Evolutionary conservation across 2,329 filamentous ascomycete species (phyloP).

Genomic region (Nemania abortiva): DNA sequence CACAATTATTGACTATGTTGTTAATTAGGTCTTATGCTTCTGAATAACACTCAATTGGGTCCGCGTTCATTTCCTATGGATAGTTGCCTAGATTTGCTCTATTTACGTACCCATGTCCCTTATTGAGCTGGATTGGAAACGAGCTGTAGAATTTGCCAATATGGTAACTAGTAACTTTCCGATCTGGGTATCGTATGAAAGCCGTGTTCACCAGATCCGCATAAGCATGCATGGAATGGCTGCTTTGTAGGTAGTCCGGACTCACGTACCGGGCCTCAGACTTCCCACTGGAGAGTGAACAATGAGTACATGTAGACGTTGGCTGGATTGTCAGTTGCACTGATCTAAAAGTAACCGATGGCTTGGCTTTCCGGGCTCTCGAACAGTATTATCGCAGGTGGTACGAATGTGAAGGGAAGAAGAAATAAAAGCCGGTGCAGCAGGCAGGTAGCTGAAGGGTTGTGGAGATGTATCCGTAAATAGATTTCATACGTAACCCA

Average conservation of each 20-base stretch:
- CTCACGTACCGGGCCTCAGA: not conserved
- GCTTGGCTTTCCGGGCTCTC: not conserved
- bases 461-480: constrained; percentile 29
- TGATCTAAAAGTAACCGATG: not conserved
- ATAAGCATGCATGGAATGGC: not conserved
- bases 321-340: not conserved
- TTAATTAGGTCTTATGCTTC: not conserved
- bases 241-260: not conserved
- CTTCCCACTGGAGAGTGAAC: not conserved
- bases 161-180: not conserved
- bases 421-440: not conserved
- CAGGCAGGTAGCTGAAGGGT: not conserved
- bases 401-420: not conserved
- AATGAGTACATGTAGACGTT: not conserved
- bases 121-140: not conserved
- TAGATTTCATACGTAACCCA: constrained; percentile 23
- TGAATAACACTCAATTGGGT: not conserved
- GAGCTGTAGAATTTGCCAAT: not conserved
- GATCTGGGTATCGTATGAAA: not conserved
- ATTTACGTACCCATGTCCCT: not conserved
- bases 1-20: not conserved
- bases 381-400: not conserved
- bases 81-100: not conserved
- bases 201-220: not conserved
- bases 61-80: too few relatives aligned